phyloP scores from a whole-genome alignment of 1,284 basidiomycete genomes.

The Chiua sp. region DNA sequence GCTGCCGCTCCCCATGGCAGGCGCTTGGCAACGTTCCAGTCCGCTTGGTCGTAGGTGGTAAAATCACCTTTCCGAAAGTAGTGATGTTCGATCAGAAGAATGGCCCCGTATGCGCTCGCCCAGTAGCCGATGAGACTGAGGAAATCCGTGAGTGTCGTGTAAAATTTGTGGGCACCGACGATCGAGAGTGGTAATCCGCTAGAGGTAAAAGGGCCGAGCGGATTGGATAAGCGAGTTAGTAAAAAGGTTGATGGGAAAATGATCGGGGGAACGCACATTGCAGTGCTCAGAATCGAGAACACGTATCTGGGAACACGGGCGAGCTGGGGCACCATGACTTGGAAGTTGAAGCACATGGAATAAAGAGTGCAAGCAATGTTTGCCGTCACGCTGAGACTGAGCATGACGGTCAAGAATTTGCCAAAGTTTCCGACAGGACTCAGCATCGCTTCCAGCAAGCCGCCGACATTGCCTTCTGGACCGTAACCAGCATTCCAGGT shows the following conservation, averaged over 20 bases:
- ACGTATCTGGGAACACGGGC: slow-evolving; percentile 81
- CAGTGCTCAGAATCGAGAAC: slow-evolving; percentile 83
- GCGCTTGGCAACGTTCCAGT: slow-evolving; percentile 58
- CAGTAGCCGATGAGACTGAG: slow-evolving; percentile 80
- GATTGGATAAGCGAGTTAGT: slow-evolving; percentile 16
- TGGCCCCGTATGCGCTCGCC: slow-evolving; percentile 61
- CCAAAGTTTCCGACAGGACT: slow-evolving; percentile 76
- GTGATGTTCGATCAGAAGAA: slow-evolving; percentile 69
- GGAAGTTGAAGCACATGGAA: slow-evolving; percentile 82
- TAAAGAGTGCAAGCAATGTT: slow-evolving; percentile 90
- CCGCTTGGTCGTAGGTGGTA: slow-evolving; percentile 51
- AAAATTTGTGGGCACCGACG: slow-evolving; percentile 70
- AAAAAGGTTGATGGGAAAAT: not conserved
- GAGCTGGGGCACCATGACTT: slow-evolving; percentile 76
- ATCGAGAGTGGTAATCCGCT: slow-evolving; percentile 64
- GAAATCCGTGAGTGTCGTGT: slow-evolving; percentile 68
- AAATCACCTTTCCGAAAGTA: slow-evolving; percentile 61
- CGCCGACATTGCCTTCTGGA: slow-evolving; percentile 65
- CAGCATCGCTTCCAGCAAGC: slow-evolving; percentile 79
- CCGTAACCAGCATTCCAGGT: slow-evolving; percentile 71
- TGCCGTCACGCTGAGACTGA: slow-evolving; percentile 80
- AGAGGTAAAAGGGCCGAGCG: not conserved
- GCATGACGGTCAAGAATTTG: slow-evolving; percentile 85
- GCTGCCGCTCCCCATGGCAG: slow-evolving; percentile 75
- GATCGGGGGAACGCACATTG: slow-evolving; percentile 59